Evolutionary conservation across 1,284 basidiomycete genomes (phyloP).

Genomic region (Irpex rosettiformis): DNA sequence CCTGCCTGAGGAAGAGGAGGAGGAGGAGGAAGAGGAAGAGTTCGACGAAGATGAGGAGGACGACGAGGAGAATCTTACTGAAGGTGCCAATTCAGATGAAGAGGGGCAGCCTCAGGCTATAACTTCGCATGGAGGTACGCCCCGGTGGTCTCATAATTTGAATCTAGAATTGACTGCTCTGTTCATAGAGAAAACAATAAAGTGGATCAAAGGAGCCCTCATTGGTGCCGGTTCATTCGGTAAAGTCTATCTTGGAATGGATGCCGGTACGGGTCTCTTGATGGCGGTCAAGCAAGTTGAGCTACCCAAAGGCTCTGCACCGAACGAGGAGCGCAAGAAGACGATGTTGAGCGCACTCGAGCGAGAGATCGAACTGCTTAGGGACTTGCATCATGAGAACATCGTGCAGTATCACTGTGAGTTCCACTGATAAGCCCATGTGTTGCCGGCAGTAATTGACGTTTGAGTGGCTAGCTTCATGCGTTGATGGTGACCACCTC

Average conservation of each 20-base stretch:
- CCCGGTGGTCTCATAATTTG: constrained; percentile 2
- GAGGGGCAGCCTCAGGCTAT: not conserved
- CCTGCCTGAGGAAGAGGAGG: constrained; percentile 32
- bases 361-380: constrained; percentile 93
- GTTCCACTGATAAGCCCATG: constrained; percentile 26
- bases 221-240: constrained; percentile 98
- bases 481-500: constrained; percentile 82
- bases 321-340: constrained; percentile 92
- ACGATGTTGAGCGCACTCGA: constrained; percentile 95
- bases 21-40: constrained; percentile 41
- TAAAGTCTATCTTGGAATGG: constrained; percentile 96
- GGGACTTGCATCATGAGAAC: constrained; percentile 93
- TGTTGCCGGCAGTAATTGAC: constrained; percentile 13
- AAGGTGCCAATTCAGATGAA: constrained; percentile 32
- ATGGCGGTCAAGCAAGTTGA: constrained; percentile 99
- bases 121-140: constrained; percentile 59
- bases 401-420: constrained; percentile 97
- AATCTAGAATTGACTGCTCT: not conserved
- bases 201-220: constrained; percentile 98
- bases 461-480: constrained; percentile 60
- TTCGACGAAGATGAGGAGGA: constrained; percentile 39
- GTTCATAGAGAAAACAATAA: constrained; percentile 62
- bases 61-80: constrained; percentile 32
- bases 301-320: constrained; percentile 80
- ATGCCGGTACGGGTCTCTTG: constrained; percentile 86